Percentiles rank a stretch among this genome's conserved stretches.
Evolutionary conservation across 2,329 filamentous ascomycete species (phyloP).

Genomic region (Westerdykella ornata): DNA sequence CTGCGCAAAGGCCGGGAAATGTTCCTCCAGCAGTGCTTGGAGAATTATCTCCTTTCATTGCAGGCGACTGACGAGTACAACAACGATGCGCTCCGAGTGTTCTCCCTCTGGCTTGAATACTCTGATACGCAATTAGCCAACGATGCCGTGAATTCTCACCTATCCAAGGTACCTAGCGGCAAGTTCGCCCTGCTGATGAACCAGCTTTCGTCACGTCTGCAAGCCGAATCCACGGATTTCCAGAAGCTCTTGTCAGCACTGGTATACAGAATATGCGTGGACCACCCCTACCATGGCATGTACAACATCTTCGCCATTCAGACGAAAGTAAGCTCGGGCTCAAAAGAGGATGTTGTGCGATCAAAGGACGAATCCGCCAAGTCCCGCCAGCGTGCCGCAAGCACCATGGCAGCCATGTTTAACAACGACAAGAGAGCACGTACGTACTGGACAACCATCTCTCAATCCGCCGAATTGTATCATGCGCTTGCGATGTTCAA

Average conservation of each 20-base stretch:
- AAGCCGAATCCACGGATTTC: conserved; percentile 63
- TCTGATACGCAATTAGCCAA: conserved; percentile 72
- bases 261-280: conserved; percentile 75
- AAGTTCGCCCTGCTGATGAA: conserved; percentile 95
- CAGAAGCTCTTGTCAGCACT: conserved; percentile 68
- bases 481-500: conserved; percentile 58
- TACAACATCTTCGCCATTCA: conserved; percentile 80
- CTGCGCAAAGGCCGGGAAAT: conserved; percentile 69
- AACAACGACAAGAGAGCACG: conserved; percentile 46
- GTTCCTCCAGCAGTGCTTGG: conserved; percentile 80
- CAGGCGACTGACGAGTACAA: conserved; percentile 81
- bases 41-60: conserved; percentile 86
- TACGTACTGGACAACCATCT: conserved; percentile 63
- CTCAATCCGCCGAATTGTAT: conserved; percentile 63
- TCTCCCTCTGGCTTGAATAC: conserved; percentile 87
- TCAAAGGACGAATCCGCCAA: conserved; percentile 66
- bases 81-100: conserved; percentile 84
- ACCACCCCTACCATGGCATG: conserved; percentile 95
- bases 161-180: conserved; percentile 71
- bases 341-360: conserved; percentile 42
- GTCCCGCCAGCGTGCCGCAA: conserved; percentile 67
- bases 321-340: conserved; percentile 51
- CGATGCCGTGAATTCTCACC: conserved; percentile 61
- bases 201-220: conserved; percentile 86
- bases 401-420: conserved; percentile 58